phyloP scores from a whole-genome alignment of 805 yeast species.

The Saturnispora zaruensis region DNA sequence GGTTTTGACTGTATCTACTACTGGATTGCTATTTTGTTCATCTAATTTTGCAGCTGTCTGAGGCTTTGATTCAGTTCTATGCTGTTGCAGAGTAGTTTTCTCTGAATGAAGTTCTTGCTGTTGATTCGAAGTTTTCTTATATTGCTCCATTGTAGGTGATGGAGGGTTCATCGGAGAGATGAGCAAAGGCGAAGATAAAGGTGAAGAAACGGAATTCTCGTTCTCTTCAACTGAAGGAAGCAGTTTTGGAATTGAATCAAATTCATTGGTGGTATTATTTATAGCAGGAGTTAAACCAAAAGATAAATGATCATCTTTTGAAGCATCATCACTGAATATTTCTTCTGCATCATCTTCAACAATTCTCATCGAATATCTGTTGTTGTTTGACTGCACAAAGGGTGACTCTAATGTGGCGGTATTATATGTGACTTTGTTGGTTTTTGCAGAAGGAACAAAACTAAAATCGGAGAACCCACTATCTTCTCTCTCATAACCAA shows the following conservation, averaged over 20 bases:
- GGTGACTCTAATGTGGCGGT: background rate
- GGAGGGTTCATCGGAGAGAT: slow-evolving; percentile 12
- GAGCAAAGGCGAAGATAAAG: slow-evolving; percentile 7
- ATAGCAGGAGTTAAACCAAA: slow-evolving; percentile 10
- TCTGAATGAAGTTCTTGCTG: background rate
- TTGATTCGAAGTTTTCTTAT: slow-evolving; percentile 6
- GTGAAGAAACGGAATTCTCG: background rate
- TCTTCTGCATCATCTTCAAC: slow-evolving; percentile 6
- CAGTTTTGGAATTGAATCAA: background rate
- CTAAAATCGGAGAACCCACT: slow-evolving; percentile 9
- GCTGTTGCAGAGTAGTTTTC: background rate
- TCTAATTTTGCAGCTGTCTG: background rate
- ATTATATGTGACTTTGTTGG: background rate
- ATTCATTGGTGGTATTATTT: background rate
- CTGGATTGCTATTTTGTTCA: background rate
- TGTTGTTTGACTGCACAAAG: slow-evolving; percentile 12
- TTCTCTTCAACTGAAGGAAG: background rate
- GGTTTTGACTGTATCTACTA: background rate
- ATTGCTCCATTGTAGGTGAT: slow-evolving; percentile 13
- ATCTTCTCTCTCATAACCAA: slow-evolving; percentile 24
- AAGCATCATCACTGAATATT: slow-evolving; percentile 1
- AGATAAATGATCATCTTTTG: background rate
- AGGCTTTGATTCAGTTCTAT: background rate
- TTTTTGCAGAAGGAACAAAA: slow-evolving; percentile 9
- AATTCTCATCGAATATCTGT: slow-evolving; percentile 21